Base-by-base conservation (phyloP, 1,284 basidiomycete species). In the Mycosarcoma mackinlayi region DNA sequence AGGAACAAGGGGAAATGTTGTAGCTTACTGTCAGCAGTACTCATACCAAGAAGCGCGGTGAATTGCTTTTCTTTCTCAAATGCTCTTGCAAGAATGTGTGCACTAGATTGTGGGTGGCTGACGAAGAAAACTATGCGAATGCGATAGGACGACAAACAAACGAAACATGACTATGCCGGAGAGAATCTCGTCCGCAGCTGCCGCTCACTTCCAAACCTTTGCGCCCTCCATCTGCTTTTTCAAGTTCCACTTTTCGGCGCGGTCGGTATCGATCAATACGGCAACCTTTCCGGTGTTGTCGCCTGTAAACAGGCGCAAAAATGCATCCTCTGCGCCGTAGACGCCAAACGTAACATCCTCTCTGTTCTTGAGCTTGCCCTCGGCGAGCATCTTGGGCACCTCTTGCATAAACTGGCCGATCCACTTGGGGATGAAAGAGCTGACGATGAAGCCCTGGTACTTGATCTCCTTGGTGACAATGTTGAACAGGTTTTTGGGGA, bases 401-500 rank as follows among this genome's bases (percentile, higher is more conserved):
- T 73, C 69, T 6, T 63, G 13, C 52, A 64, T 55, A 24, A 73
- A 73, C 33, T 45, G 25, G 19, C 45, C 49, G 13, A 57, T 13
- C 64, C 64, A 67, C 46, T 73, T 73, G 35, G 59, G 60, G n/a
- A 73, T 33, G 34, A 45, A 73, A 28, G 44, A 49, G 41, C 28
- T 48, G 16, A 73, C 69, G 27, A 73, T 40, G 50, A 73, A 73
- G 34, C 69, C 69, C 31, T 64, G 59, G 34, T 73, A 73, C 49
- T 67, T 73, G 44, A 73, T 4, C 46, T 73, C 64, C 51, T 61
- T 61, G 31, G 53, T 61, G 21, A 73, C 53, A 18, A 73, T 44
- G 38, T 68, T 73, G 69, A 73, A 73, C 18, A 73, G 52, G 57
- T 73, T 73, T 33, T 73, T 73, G 38, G 69, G 69, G 34, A 60